Evolutionary conservation across 2,329 filamentous ascomycete genomes (phyloP), one percentile per base, ranked within the genome.

Genomic region (Botrytis tulipae): DNA sequence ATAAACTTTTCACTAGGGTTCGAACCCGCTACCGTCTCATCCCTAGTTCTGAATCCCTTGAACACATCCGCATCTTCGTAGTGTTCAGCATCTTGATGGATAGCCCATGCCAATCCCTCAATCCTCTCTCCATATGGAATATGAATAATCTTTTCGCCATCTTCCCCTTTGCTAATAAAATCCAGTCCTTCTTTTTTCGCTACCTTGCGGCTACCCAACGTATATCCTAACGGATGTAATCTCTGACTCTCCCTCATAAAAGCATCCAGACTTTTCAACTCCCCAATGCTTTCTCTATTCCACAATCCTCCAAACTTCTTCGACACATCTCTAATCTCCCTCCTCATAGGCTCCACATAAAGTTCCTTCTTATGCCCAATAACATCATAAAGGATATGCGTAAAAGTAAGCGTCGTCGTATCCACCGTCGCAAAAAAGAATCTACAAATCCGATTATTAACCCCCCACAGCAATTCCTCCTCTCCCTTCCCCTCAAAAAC

Each of bases 221-320:
- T 71, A 32, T 71, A 71, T 25, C 54, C 69, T 25, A 71, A 63
- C 32, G 69, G 69, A 51, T 71, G 69, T 4, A 71, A 37, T 9
- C 69, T 46, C 42, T 71, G 69, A 71, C 69, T 71, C 32, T 71
- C 69, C 59, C 59, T 71, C 69, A 71, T 48, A 29, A 71, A 71
- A 1, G 54, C 59, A 71, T 71, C 69, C 57, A 71, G 10, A 25
- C 40, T 37, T 25, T 37, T 46, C 57, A 71, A 63, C 29, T 71
- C 69, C 9, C 42, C 69, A n/a, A 71, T 22, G n/a, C 54, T 61
- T 16, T 71, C 54, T 20, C 40, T 22, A 35, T 60, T 71, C 69
- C 69, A 71, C 16, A 48, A 59, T 3, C 59, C 69, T 2, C 42
- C 69, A 54, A 37, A 63, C 32, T 29, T 71, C 57, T 62, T 63